Percentiles rank a stretch among this genome's conserved stretches.
These are phyloP conservation scores for Coniophora puteana DNA, from an alignment of 1,284 basidiomycete genomes.

Conservation along the genomic window DNA sequence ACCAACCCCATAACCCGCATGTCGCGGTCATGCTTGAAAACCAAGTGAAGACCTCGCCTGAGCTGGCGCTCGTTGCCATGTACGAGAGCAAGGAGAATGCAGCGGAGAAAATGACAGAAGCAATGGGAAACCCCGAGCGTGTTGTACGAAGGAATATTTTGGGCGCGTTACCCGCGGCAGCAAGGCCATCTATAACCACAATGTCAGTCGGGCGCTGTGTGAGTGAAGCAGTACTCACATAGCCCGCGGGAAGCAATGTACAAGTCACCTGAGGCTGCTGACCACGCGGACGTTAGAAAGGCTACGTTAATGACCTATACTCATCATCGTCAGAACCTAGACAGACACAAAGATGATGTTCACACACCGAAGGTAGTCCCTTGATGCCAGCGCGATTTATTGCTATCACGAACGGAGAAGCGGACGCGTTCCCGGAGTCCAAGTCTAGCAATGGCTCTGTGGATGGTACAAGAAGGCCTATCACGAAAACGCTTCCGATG, in stretches of 20 bases:
- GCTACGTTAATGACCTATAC: slow-evolving; percentile 57
- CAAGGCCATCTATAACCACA: slow-evolving; percentile 44
- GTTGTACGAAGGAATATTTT: slow-evolving; percentile 49
- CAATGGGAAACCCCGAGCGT: slow-evolving; percentile 55
- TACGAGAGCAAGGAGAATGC: slow-evolving; percentile 53
- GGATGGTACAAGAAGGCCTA: slow-evolving; percentile 43
- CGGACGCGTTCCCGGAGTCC: slow-evolving; percentile 24
- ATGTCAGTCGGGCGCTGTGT: not conserved
- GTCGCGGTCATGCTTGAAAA: slow-evolving; percentile 44
- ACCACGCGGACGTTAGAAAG: slow-evolving; percentile 62
- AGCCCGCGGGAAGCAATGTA: slow-evolving; percentile 51
- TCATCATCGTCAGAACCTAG: slow-evolving; percentile 1
- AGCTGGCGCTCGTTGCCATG: slow-evolving; percentile 43
- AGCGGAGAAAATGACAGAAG: slow-evolving; percentile 46
- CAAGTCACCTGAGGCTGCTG: slow-evolving; percentile 54
- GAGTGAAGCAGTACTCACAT: slow-evolving; percentile 27
- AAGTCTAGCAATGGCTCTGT: slow-evolving; percentile 33
- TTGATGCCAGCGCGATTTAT: slow-evolving; percentile 27
- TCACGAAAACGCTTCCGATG: slow-evolving; percentile 37
- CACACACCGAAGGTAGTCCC: slow-evolving; percentile 27
- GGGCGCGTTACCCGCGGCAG: slow-evolving; percentile 58
- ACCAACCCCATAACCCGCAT: slow-evolving; percentile 59
- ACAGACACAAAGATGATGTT: not conserved
- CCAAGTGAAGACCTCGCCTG: slow-evolving; percentile 53
- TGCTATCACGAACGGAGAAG: slow-evolving; percentile 47